Base-by-base conservation (phyloP, 2,329 filamentous ascomycete genomes). In the Huntiella omanensis region DNA sequence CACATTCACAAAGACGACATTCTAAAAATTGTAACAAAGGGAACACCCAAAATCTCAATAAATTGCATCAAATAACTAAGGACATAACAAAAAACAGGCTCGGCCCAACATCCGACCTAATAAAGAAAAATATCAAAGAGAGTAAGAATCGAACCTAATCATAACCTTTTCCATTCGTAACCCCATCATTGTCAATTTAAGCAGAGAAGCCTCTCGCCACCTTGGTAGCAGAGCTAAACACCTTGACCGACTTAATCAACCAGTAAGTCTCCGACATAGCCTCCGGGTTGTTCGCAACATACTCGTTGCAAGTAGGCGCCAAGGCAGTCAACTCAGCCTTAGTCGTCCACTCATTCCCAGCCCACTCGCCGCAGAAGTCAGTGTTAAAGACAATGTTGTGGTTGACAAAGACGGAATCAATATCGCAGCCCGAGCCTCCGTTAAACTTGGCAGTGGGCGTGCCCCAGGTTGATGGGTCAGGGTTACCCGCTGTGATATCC, bases 311-410 rank as follows among this genome's bases (percentile, higher is more conserved):
- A 1, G 75, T 77, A 35, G 61, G 51, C 0, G 75, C 81, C 53
- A 74, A 66, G 36, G 69, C 62, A 1, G 68, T 62, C 59, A 82
- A 87, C 38, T 70, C 68, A 4, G 61, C 51, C 50, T 77, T 68
- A 32, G 59, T 56, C 42, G 56, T 55, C 79, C 81, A 93, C 33
- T 77, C 74, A 3, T 52, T 48, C 17, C 83, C 83, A 5, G 86
- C 86, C 86, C 86, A 94, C 56, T 80, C 74, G 15, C 87, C 87
- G 60, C 87, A 95, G 59, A 93, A 84, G 4, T 81, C 82, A 1
- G 78, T 91, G 62, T 88, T 76, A 60, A 91, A 78, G 52, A 88
- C 73, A 52, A 95, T 76, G 54, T 79, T 73, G 64, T 93, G 72
- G 50, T 80, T 62, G 50, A 65, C 64, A 64, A 95, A 92, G 60